These are phyloP conservation scores for Dianthus caryophyllus DNA, from an alignment of 148 eudicot species.

Conservation along the genomic window DNA sequence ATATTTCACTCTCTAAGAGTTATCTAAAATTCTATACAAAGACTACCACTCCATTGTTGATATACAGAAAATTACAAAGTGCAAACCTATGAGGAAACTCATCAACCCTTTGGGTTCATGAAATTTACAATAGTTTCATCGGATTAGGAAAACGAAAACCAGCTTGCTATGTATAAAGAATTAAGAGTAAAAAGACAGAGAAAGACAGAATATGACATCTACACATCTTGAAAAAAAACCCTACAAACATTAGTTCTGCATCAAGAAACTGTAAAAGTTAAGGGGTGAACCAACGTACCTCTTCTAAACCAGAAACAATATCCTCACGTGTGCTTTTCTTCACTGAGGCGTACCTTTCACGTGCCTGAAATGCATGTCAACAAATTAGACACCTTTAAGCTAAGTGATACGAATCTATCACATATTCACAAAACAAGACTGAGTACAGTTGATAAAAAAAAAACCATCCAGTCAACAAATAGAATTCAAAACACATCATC, in stretches of 20 bases:
- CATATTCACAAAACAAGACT: not conserved
- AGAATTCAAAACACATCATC: conserved; percentile 1
- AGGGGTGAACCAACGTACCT: conserved; percentile 40
- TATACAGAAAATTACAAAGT: not conserved
- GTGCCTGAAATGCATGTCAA: conserved; percentile 52
- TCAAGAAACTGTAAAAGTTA: not conserved
- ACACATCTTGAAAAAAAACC: not conserved
- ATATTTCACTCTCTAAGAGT: not conserved
- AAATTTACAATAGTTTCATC: not conserved
- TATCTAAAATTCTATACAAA: not conserved
- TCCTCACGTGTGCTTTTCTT: conserved; percentile 89
- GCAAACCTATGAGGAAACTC: not conserved
- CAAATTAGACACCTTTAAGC: conserved; percentile 5
- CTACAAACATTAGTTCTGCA: not conserved
- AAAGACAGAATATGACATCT: conserved; percentile 6
- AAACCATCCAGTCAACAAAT: conserved; percentile 1
- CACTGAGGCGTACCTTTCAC: conserved; percentile 73
- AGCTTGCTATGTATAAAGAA: not conserved
- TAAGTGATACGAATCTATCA: not conserved
- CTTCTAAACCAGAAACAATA: conserved; percentile 83
- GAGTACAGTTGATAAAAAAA: not conserved
- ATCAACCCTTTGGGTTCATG: not conserved
- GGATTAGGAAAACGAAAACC: not conserved
- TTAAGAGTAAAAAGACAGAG: not conserved
- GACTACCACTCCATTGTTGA: not conserved